Evolutionary conservation across 768 basidiomycete species (phyloP), one percentile per base, ranked within the genome.

Genomic region (Panellus pusillus): DNA sequence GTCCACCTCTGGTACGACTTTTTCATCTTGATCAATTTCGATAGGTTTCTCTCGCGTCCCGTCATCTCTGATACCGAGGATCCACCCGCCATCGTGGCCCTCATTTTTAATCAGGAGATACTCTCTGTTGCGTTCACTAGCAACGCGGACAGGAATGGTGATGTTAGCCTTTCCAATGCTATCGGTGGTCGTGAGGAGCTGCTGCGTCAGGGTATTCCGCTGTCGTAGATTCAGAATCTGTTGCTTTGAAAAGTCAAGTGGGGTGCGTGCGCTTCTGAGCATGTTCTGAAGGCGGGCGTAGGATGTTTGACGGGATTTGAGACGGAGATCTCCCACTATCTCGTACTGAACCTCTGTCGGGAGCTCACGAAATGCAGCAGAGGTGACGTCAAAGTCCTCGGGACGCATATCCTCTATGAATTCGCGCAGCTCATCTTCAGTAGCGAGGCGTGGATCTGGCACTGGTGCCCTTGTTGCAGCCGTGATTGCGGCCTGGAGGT

Each of bases 341-440:
- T 99, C 97, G 70, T 98, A 99, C 63, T 99, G 93, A 18, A 97
- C 84, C 68, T 98, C 95, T 0, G 93, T 96, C 2, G 97, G 95
- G 3, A 98, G 81, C 57, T 92, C 90, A 19, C 87, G 82, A 67
- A 99, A 99, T 17, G 87, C 91, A 5, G 91, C 81, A 2, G 94
- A 94, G 15, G 85, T 80, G 50, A 97, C 82, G 65, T 98, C 96
- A 62, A 98, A 91, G 65, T 98, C 94, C 63, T 94, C 93, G 0
- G 95, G 94, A 2, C 87, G 84, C 87, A 98, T 95, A 41, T 95
- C 91, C 54, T 98, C 94, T 58, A 98, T 97, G 71, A 98, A 98
- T 1, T 81, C 72, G 17, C 87, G 86, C 3, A 98, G 77, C 66
- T 99, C 97, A 37, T 94, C 97, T 67, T 97, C 97, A 0, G 97